These are phyloP conservation scores for Vitis labrusca DNA, from an alignment of 164 flowering plant species.

Conservation along the genomic window DNA sequence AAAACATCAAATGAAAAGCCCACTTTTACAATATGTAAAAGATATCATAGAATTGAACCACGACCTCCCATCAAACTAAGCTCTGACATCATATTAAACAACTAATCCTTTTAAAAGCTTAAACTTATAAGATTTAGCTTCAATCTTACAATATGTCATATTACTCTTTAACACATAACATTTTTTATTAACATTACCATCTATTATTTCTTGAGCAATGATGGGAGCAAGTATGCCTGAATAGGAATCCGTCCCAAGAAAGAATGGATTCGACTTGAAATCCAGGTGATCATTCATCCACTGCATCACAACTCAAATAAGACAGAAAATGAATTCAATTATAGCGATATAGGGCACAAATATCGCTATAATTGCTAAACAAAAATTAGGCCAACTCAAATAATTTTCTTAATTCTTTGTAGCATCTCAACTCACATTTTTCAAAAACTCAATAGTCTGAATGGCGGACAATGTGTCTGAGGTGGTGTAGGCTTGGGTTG, in stretches of 20 bases:
- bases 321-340: background rate
- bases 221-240: background rate
- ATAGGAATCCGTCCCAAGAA: slow-evolving; percentile 1
- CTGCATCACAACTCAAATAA: slow-evolving; percentile 1
- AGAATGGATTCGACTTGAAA: background rate
- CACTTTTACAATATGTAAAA: background rate
- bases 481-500: background rate
- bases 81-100: too few relatives aligned
- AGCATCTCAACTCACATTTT: slow-evolving; percentile 1
- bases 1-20: too few relatives aligned
- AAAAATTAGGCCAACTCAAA: too few relatives aligned
- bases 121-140: too few relatives aligned
- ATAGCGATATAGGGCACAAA: background rate
- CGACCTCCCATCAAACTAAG: too few relatives aligned
- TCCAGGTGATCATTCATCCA: background rate
- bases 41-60: background rate
- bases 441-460: background rate
- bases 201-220: background rate
- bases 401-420: too few relatives aligned
- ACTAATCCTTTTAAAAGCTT: too few relatives aligned
- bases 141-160: too few relatives aligned
- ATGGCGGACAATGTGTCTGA: background rate
- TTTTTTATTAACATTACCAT: background rate
- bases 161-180: too few relatives aligned
- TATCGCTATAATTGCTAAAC: too few relatives aligned